Evolutionary conservation across 2,329 filamentous ascomycete genomes (phyloP), one percentile per base, ranked within the genome.

Genomic region (Nannizziopsis arthrosporioides): DNA sequence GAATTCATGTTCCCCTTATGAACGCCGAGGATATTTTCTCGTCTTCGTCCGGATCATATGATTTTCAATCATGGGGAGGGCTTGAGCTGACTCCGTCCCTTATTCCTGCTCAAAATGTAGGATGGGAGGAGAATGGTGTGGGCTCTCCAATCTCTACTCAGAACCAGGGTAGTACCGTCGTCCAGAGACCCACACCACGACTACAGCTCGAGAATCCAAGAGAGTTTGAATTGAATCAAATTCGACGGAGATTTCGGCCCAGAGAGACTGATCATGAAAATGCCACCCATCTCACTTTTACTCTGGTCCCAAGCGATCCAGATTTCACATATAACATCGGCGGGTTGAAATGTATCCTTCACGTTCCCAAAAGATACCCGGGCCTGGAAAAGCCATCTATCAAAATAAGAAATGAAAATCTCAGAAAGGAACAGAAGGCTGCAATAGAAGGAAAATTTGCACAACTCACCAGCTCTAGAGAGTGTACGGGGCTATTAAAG

Each of bases 321-420:
- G 85, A 92, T 59, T 90, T 92, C 57, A 83, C 85, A 0, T 90
- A 85, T 63, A 83, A 88, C 52, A 70, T 90, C 59, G 74, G 79
- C 19, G 70, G 75, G 32, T 69, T 92, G 30, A 73, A 84, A 36
- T 89, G 84, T 61, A 71, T 78, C 38, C 67, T 92, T 34, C 73
- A 70, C 44, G 72, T 92, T 15, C 85, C 85, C 1, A 61, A 59
- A 8, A 65, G 64, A 14, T 90, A 85, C 63, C 85, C 84, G 14
- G 63, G 66, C 35, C 54, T 56, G 31, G 68, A 61, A 37, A 68
- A 67, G 22, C 80, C 85, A 34, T 69, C 67, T 12, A 68, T 92
- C 46, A 73, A 73, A 14, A 77, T 90, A 44, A 70, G 67, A 51
- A 88, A 89, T 59, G 74, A 76, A 53, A 80, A 81, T 55, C 85